Conservation (phyloP, 306 rosid species). For the Bauhinia variegata region DNA sequence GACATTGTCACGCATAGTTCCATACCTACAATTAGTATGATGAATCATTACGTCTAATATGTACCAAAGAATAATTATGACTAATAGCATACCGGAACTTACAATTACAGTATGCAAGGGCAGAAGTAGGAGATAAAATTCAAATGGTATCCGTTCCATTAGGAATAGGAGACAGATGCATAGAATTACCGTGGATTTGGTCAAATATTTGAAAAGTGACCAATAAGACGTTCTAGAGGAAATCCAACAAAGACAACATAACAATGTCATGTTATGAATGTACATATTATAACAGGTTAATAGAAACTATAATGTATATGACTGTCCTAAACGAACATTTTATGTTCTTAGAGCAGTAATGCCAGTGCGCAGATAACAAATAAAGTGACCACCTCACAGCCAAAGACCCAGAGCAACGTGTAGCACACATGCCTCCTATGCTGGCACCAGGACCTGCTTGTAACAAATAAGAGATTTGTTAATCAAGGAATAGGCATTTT, state of each 20-base stretch:
- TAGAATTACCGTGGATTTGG: too few species aligned
- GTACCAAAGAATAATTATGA: not conserved
- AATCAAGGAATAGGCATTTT: slow-evolving; percentile 15
- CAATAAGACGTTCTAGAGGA: not conserved
- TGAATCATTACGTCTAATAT: slow-evolving; percentile 20
- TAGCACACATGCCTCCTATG: slow-evolving; percentile 99
- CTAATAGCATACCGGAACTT: slow-evolving; percentile 33
- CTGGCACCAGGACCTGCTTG: slow-evolving; percentile 97
- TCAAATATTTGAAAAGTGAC: too few species aligned
- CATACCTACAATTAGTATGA: slow-evolving; percentile 75
- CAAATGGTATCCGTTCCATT: too few species aligned
- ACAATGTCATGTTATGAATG: not conserved
- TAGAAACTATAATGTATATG: not conserved
- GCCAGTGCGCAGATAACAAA: slow-evolving; percentile 16
- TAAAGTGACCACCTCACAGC: slow-evolving; percentile 76
- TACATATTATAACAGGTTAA: not conserved
- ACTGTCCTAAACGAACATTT: slow-evolving; percentile 1
- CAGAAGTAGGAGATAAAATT: too few species aligned
- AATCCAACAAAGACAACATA: not conserved
- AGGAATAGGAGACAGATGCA: too few species aligned
- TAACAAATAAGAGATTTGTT: slow-evolving; percentile 31
- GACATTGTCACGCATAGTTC: slow-evolving; percentile 99
- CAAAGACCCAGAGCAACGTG: slow-evolving; percentile 97
- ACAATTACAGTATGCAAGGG: not conserved
- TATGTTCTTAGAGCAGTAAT: slow-evolving; percentile 16